Percentiles rank a stretch among this genome's conserved stretches.
Evolutionary conservation across 768 basidiomycete species (phyloP).

Genomic region (Suillus clintonianus): DNA sequence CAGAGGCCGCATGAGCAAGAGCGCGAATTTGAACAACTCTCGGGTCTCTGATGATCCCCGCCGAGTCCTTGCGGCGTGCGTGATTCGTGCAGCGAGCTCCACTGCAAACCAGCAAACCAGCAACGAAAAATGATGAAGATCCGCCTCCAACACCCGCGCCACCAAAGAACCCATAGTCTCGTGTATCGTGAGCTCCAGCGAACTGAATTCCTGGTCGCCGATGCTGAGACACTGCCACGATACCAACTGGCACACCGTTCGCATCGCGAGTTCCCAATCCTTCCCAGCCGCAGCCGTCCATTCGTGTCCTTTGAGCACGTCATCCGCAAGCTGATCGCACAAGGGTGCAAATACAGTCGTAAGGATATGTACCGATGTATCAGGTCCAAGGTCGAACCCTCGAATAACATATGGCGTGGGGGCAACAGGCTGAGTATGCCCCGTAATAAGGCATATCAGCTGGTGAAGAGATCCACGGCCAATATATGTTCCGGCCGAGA

Average conservation of each 20-base stretch:
- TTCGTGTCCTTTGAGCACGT: conserved; percentile 35
- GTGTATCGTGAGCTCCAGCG: conserved; percentile 36
- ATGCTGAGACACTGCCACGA: conserved; percentile 45
- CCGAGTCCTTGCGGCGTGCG: conserved; percentile 24
- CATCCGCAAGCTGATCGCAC: conserved; percentile 44
- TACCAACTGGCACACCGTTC: conserved; percentile 43
- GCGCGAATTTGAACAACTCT: conserved; percentile 28
- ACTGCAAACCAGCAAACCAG: conserved; percentile 64
- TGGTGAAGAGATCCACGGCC: conserved; percentile 62
- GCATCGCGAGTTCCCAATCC: conserved; percentile 44
- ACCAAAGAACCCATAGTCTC: conserved; percentile 41
- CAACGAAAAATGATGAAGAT: conserved; percentile 39
- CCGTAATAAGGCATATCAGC: conserved; percentile 44
- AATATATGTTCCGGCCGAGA: conserved; percentile 54
- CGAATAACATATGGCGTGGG: conserved; percentile 36
- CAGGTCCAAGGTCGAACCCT: conserved; percentile 45
- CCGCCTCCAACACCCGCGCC: conserved; percentile 38
- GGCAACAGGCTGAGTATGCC: conserved; percentile 22
- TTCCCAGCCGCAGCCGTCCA: conserved; percentile 22
- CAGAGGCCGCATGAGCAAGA: conserved; percentile 51
- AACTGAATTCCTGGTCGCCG: conserved; percentile 32
- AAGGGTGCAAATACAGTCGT: conserved; percentile 45
- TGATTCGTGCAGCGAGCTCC: conserved; percentile 51
- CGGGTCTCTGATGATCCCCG: conserved; percentile 27
- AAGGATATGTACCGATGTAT: conserved; percentile 47